Base-by-base conservation (phyloP, 2,329 filamentous ascomycete species). In the Penicillium sp. region DNA sequence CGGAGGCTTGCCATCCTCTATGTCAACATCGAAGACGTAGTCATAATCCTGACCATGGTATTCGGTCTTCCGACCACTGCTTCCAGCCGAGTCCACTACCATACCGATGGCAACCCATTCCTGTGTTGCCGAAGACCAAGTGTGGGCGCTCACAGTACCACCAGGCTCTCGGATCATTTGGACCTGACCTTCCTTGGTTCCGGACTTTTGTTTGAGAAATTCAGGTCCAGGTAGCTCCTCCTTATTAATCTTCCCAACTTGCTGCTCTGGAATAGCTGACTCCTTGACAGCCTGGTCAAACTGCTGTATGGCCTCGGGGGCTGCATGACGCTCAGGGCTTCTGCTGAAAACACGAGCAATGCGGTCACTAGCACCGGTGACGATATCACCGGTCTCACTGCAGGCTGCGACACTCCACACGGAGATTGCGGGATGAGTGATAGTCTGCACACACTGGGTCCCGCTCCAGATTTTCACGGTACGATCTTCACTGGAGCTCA, bases 111-210 rank as follows among this genome's bases (percentile, higher is more conserved):
- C 89, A 55, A 91, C 80, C 92, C 92, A 97, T 70, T 92, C 81
- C 50, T 85, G 81, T 59, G 87, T 81, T 61, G 83, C 78, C 67
- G 74, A 64, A 61, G 92, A 95, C 93, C 93, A 97, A 59, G 90
- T 87, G 70, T 97, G 90, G 9, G 92, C 92, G 5, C 89, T 91
- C 31, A 97, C 82, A 50, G 85, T 90, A 44, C 91, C 91, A 67
- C 96, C 87, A 8, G 83, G 78, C 71, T 96, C 89, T 57, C 84
- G 85, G 66, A 97, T 93, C 85, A 96, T 95, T 67, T 95, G 88
- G 5, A 96, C 89, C 70, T 99, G 93, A 0, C 94, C 94, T 62
- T 99, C 94, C 74, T 96, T 96, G n/a, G 90, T 94, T 4, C 94
- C 94, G 0, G 86, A 85, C 64, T 92, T 92, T 53, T 84, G 84